phyloP scores from a whole-genome alignment of 208 protist species.

The Novymonas esmeraldas region DNA sequence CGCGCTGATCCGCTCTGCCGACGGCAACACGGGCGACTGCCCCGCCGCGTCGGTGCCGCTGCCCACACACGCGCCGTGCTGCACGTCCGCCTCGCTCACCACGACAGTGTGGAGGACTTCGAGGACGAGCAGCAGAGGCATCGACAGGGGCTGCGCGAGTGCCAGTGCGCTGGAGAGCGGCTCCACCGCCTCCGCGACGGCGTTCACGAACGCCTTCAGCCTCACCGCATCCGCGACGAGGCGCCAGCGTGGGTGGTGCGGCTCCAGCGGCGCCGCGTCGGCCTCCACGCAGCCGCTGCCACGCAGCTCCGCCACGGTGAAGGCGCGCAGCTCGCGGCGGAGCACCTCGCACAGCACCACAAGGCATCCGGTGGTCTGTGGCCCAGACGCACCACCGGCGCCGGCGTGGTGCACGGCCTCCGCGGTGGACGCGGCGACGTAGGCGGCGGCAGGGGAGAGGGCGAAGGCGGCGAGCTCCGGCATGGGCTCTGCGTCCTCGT shows the following conservation, averaged over 20 bases:
- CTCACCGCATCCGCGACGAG: constrained; percentile 9
- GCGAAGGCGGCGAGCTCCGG: constrained; percentile 28
- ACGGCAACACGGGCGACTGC: too few relatives aligned
- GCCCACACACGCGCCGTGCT: not conserved
- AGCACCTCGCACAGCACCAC: constrained; percentile 49
- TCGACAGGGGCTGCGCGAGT: constrained; percentile 28
- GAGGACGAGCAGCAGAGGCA: constrained; percentile 51
- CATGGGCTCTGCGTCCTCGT: not conserved
- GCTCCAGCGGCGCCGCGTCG: too few relatives aligned
- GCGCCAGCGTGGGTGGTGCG: constrained; percentile 1
- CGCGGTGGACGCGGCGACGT: constrained; percentile 21
- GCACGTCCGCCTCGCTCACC: not conserved
- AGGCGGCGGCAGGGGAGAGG: constrained; percentile 40
- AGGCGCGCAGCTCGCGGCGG: constrained; percentile 40
- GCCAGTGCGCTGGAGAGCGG: constrained; percentile 36
- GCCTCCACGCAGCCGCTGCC: constrained; percentile 11
- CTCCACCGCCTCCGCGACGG: constrained; percentile 34
- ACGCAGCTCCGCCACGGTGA: constrained; percentile 19
- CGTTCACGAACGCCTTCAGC: constrained; percentile 45
- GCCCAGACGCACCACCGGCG: not conserved
- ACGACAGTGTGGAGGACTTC: constrained; percentile 31
- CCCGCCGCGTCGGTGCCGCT: not conserved
- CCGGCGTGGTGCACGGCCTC: not conserved
- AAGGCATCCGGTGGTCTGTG: constrained; percentile 26
- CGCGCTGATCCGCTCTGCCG: too few relatives aligned